These are phyloP conservation scores for Pyronema omphalodes DNA, from an alignment of 495 filamentous ascomycete species.

Conservation along the genomic window DNA sequence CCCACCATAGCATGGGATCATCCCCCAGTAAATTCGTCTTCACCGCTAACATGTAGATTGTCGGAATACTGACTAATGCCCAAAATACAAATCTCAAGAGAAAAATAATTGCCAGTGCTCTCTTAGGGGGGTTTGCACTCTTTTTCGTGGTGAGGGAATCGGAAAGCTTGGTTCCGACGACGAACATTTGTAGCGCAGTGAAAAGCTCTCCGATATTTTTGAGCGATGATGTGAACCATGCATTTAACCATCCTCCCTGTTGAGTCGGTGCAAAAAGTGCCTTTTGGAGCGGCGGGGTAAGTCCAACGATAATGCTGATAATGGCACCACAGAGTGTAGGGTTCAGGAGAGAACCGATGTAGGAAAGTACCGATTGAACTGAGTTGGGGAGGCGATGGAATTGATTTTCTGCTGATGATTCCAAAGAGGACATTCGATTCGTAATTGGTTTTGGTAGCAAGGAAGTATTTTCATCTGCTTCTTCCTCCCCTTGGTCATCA, in stretches of 20 bases:
- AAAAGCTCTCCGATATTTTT: conserved; percentile 53
- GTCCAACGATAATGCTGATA: conserved; percentile 41
- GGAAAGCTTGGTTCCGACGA: conserved; percentile 52
- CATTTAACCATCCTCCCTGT: conserved; percentile 50
- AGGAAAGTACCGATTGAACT: conserved; percentile 27
- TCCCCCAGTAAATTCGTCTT: conserved; percentile 36
- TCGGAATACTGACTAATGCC: conserved; percentile 36
- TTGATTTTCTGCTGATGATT: conserved; percentile 1
- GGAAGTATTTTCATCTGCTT: conserved; percentile 16
- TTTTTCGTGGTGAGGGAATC: conserved; percentile 2
- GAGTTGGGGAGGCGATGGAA: conserved; percentile 28
- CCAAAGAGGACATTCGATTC: neutral
- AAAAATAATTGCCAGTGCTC: conserved; percentile 36
- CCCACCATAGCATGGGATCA: conserved; percentile 62
- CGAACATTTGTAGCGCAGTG: conserved; percentile 49
- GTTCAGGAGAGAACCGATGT: conserved; percentile 40
- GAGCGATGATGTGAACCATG: conserved; percentile 51
- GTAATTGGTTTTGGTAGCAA: conserved; percentile 5
- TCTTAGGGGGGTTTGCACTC: conserved; percentile 30
- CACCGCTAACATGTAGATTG: conserved; percentile 43
- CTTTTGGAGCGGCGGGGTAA: conserved; percentile 42
- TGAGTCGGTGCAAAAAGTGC: conserved; percentile 45
- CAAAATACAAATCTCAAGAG: conserved; percentile 45
- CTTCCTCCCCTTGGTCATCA: conserved; percentile 20
- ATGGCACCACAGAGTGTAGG: conserved; percentile 47